Evolutionary conservation across 768 basidiomycete species (phyloP).

Genomic region (Porphyrellus cyaneotinctus): DNA sequence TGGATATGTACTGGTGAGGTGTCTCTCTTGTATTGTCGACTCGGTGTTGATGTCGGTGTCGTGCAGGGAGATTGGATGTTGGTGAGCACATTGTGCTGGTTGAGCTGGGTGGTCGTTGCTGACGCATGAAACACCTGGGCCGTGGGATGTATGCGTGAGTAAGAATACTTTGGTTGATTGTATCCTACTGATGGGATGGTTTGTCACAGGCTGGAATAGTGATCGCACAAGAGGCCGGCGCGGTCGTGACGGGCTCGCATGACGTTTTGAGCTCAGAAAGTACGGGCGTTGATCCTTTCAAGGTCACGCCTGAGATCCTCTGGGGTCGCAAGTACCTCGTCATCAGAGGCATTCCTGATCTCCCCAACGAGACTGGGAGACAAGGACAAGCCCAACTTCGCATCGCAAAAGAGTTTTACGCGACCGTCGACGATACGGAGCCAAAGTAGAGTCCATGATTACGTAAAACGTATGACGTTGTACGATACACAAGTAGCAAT

Average conservation of each 20-base stretch:
- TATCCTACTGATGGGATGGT: background rate
- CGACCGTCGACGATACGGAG: constrained; percentile 69
- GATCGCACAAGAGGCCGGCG: constrained; percentile 88
- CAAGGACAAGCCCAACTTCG: constrained; percentile 74
- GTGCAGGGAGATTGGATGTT: constrained; percentile 77
- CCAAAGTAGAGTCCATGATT: constrained; percentile 35
- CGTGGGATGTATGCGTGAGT: constrained; percentile 83
- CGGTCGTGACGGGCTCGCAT: constrained; percentile 70
- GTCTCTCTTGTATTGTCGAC: background rate
- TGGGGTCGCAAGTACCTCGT: constrained; percentile 80
- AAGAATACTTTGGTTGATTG: background rate
- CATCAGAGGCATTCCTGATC: constrained; percentile 63
- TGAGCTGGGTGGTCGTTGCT: background rate
- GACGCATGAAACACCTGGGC: constrained; percentile 32
- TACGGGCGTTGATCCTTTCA: constrained; percentile 41
- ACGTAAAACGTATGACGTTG: no score
- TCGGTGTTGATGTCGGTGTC: background rate
- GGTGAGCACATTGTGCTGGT: constrained; percentile 34
- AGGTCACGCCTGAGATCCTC: constrained; percentile 65
- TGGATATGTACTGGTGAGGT: constrained; percentile 83
- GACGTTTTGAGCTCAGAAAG: constrained; percentile 38
- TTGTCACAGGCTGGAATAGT: constrained; percentile 74
- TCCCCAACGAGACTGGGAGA: constrained; percentile 56
- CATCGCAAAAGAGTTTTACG: constrained; percentile 82
- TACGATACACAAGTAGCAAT: background rate